phyloP scores from a whole-genome alignment of 495 filamentous ascomycete genomes.

The Annulohypoxylon nitens region DNA sequence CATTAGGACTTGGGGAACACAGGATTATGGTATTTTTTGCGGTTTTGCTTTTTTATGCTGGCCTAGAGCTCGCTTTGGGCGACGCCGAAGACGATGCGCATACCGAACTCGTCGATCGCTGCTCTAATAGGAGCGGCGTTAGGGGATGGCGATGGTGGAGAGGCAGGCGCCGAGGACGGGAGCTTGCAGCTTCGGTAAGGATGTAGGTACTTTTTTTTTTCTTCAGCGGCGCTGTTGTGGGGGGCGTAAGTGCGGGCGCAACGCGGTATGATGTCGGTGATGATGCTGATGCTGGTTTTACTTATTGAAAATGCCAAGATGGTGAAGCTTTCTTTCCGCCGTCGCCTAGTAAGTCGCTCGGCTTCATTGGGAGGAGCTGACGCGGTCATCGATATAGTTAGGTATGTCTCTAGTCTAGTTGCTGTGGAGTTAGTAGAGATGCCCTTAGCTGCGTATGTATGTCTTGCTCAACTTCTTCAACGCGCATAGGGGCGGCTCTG shows the following conservation, averaged over 20 bases:
- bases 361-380: neutral
- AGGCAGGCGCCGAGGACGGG: conserved; percentile 15
- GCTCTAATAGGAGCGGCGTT: conserved; percentile 25
- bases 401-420: conserved; percentile 6
- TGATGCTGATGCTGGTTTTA: neutral
- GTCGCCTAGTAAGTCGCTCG: neutral
- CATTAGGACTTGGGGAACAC: conserved; percentile 29
- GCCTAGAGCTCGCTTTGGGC: neutral
- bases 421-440: neutral
- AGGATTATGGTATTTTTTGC: neutral
- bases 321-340: neutral
- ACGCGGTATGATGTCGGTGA: neutral
- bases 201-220: conserved; percentile 2
- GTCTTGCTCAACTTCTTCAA: neutral
- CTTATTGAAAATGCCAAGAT: neutral
- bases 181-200: conserved; percentile 38
- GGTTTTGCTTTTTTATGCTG: neutral
- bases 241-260: conserved; percentile 3
- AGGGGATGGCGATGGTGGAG: neutral
- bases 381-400: neutral
- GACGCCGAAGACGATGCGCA: neutral
- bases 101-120: conserved; percentile 33
- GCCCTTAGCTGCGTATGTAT: neutral
- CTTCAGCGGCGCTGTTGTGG: conserved; percentile 11
- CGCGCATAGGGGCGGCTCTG: conserved; percentile 5